Evolutionary conservation across 176 grass and related monocot genomes (phyloP).

Genomic region (Carex parvula): DNA sequence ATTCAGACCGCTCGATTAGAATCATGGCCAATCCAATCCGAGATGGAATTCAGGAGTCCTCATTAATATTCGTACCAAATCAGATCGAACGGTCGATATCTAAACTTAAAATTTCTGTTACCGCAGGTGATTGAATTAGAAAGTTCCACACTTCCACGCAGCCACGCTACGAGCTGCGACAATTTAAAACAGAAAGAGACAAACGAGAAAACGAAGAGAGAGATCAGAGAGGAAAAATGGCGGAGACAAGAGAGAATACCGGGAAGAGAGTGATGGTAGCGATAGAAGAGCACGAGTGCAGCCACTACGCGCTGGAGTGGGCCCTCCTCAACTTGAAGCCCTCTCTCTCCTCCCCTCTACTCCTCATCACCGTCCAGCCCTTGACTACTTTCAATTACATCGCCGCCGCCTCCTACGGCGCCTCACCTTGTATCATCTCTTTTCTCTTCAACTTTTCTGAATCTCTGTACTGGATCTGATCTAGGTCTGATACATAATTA

Average conservation of each 20-base stretch:
- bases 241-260: not conserved
- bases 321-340: slow-evolving; percentile 35
- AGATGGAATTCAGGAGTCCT: too few species aligned
- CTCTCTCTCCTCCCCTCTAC: slow-evolving; percentile 30
- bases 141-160: not conserved
- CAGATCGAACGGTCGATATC: too few species aligned
- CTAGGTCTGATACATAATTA: not conserved
- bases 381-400: slow-evolving; percentile 28
- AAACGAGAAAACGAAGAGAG: not conserved
- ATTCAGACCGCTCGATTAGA: too few species aligned
- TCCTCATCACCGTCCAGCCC: slow-evolving; percentile 46
- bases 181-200: not conserved
- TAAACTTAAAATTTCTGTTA: too few species aligned
- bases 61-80: too few species aligned
- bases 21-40: too few species aligned
- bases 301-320: slow-evolving; percentile 48
- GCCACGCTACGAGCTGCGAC: not conserved
- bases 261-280: slow-evolving; percentile 52
- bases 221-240: not conserved
- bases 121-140: too few species aligned
- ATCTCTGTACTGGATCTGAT: not conserved
- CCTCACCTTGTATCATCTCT: slow-evolving; percentile 28
- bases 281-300: slow-evolving; percentile 54
- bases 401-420: slow-evolving; percentile 29
- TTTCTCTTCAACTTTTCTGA: not conserved